These are phyloP conservation scores for Penicillium sp. DNA, from an alignment of 2,329 filamentous ascomycete genomes.

Conservation along the genomic window DNA sequence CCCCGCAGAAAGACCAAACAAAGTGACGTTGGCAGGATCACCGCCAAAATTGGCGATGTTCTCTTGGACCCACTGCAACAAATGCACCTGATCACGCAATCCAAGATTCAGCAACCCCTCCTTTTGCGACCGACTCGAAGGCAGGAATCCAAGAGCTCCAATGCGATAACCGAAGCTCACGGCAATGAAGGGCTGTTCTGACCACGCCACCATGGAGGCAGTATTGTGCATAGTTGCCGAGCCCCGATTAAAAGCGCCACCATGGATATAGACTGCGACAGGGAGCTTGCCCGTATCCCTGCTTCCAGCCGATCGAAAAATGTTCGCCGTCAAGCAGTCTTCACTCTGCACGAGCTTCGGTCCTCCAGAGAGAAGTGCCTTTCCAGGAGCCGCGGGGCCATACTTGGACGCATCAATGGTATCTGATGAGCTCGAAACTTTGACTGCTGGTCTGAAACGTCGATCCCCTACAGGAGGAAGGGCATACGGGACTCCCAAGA, in stretches of 20 bases:
- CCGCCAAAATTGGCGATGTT: slow-evolving; percentile 29
- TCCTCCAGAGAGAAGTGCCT: slow-evolving; percentile 51
- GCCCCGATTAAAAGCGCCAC: slow-evolving; percentile 41
- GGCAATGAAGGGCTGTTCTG: slow-evolving; percentile 45
- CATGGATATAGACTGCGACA: slow-evolving; percentile 46
- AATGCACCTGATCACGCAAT: slow-evolving; percentile 38
- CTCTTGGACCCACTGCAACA: slow-evolving; percentile 33
- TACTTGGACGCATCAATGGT: slow-evolving; percentile 40
- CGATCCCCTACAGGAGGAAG: slow-evolving; percentile 49
- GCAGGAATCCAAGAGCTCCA: slow-evolving; percentile 64
- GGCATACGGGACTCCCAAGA: slow-evolving; percentile 53
- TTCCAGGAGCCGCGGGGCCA: slow-evolving; percentile 35
- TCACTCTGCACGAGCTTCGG: slow-evolving; percentile 53
- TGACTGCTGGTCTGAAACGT: slow-evolving; percentile 46
- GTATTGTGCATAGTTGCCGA: slow-evolving; percentile 54
- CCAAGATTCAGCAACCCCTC: slow-evolving; percentile 53
- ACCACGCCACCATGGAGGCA: slow-evolving; percentile 60
- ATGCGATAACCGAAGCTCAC: slow-evolving; percentile 50
- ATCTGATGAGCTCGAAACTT: slow-evolving; percentile 22
- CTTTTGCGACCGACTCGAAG: slow-evolving; percentile 53
- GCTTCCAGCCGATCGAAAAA: slow-evolving; percentile 38
- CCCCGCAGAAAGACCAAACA: slow-evolving; percentile 43
- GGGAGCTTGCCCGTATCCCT: slow-evolving; percentile 29
- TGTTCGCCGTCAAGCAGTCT: slow-evolving; percentile 45
- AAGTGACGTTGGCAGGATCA: slow-evolving; percentile 33